These are phyloP conservation scores for Clonostachys solani DNA, from an alignment of 2,329 filamentous ascomycete genomes.

Conservation along the genomic window DNA sequence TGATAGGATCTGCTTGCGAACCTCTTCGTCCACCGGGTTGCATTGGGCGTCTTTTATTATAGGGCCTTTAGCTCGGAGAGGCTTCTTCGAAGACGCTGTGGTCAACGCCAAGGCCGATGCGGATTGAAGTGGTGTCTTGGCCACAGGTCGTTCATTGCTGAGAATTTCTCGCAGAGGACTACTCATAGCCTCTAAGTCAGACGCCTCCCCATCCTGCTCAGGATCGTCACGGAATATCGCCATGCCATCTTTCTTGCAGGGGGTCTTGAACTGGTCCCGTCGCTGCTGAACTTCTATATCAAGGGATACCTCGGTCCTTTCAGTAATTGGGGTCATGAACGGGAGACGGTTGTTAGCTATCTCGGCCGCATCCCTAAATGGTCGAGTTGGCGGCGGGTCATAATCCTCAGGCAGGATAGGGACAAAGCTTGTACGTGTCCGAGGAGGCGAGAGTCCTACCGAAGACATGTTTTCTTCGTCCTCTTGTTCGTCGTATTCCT, in stretches of 20 bases:
- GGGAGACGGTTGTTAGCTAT: conserved; percentile 87
- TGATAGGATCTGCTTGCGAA: conserved; percentile 71
- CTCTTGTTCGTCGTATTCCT: not conserved
- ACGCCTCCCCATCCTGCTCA: conserved; percentile 17
- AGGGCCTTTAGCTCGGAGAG: conserved; percentile 51
- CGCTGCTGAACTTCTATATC: conserved; percentile 54
- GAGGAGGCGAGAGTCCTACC: conserved; percentile 3
- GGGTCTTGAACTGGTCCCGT: conserved; percentile 69
- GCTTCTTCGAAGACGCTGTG: conserved; percentile 21
- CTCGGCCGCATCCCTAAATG: conserved; percentile 75
- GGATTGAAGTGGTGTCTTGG: conserved; percentile 36
- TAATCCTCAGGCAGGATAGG: conserved; percentile 85
- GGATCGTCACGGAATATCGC: conserved; percentile 12
- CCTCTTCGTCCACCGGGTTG: conserved; percentile 78
- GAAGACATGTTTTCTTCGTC: too few species aligned
- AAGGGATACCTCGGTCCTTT: conserved; percentile 87
- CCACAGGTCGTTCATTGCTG: conserved; percentile 41
- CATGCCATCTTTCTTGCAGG: conserved; percentile 51
- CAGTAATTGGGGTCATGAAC: conserved; percentile 98
- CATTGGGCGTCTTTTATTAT: conserved; percentile 81
- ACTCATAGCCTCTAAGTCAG: conserved; percentile 44
- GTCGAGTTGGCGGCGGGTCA: conserved; percentile 64
- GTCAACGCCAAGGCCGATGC: conserved; percentile 13
- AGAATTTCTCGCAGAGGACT: conserved; percentile 70
- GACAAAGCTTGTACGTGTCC: conserved; percentile 64